These are phyloP conservation scores for Nannizziopsis barbatae DNA, from an alignment of 2,329 filamentous ascomycete genomes.

Conservation along the genomic window DNA sequence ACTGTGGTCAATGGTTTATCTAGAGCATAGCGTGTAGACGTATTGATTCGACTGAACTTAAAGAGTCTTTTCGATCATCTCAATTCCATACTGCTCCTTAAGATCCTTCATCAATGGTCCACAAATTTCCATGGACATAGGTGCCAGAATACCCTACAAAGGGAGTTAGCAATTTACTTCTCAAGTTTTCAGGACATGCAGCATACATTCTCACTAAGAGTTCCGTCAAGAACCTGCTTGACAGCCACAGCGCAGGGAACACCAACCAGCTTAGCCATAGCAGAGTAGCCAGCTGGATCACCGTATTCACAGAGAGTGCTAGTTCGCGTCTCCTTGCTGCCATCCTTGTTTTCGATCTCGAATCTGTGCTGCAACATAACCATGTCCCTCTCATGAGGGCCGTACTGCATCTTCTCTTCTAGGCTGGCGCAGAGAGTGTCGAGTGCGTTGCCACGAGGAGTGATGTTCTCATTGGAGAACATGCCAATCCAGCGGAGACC, in stretches of 20 bases:
- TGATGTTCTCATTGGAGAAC: slow-evolving; percentile 59
- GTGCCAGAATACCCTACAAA: slow-evolving; percentile 56
- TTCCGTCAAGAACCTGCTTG: slow-evolving; percentile 65
- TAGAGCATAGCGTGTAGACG: no score
- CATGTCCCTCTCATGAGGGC: slow-evolving; percentile 69
- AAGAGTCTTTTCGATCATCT: slow-evolving; percentile 56
- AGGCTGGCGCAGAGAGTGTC: slow-evolving; percentile 85
- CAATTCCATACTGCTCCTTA: slow-evolving; percentile 64
- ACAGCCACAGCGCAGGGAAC: slow-evolving; percentile 65
- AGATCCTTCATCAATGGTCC: slow-evolving; percentile 65
- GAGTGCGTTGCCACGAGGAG: slow-evolving; percentile 64
- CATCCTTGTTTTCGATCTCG: slow-evolving; percentile 71
- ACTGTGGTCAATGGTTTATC: no score
- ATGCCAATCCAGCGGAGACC: slow-evolving; percentile 61
- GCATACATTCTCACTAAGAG: slow-evolving; percentile 50
- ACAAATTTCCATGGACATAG: slow-evolving; percentile 61
- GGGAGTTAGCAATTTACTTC: slow-evolving; percentile 3
- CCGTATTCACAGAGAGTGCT: slow-evolving; percentile 78
- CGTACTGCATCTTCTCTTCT: slow-evolving; percentile 86
- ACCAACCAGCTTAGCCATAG: slow-evolving; percentile 76
- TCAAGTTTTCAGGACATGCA: not conserved
- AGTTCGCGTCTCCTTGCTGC: slow-evolving; percentile 62
- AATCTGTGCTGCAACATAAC: slow-evolving; percentile 58
- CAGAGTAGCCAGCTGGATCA: slow-evolving; percentile 63
- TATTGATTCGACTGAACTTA: slow-evolving; percentile 17